Conservation (phyloP, 2,329 filamentous ascomycete species). For the Beauveria sp. region DNA sequence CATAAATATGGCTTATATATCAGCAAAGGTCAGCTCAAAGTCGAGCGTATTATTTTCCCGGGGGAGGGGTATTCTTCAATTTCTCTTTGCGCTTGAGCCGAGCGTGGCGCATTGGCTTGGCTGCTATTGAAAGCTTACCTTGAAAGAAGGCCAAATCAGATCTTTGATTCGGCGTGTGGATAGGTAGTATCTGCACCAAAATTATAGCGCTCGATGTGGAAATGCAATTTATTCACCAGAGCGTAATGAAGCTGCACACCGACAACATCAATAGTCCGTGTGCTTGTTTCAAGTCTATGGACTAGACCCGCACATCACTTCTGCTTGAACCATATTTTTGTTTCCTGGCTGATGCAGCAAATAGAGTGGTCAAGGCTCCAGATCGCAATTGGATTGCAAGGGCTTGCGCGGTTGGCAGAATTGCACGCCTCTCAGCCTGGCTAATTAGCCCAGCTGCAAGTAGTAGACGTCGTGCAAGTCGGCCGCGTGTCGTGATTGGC, state of each 20-base stretch:
- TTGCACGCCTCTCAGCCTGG: background rate
- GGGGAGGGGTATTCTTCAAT: no score
- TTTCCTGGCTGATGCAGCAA: background rate
- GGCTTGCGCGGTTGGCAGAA: background rate
- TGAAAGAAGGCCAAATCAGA: background rate
- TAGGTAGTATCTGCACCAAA: background rate
- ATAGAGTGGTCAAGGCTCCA: background rate
- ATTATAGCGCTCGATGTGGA: background rate
- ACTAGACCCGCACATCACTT: background rate
- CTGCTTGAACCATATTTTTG: background rate
- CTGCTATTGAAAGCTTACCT: background rate
- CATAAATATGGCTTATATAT: no score
- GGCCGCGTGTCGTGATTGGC: background rate
- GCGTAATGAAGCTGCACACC: constrained; percentile 1
- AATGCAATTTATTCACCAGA: background rate
- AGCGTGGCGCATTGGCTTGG: no score
- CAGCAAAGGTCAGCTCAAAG: no score
- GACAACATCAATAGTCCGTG: constrained; percentile 1
- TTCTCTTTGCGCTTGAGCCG: no score
- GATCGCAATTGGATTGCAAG: background rate
- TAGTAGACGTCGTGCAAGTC: no score
- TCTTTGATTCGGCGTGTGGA: background rate
- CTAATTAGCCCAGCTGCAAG: no score
- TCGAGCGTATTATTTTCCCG: no score
- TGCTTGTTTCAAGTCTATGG: background rate